phyloP scores from a whole-genome alignment of 2,329 filamentous ascomycete species.

The Fusarium sp. region DNA sequence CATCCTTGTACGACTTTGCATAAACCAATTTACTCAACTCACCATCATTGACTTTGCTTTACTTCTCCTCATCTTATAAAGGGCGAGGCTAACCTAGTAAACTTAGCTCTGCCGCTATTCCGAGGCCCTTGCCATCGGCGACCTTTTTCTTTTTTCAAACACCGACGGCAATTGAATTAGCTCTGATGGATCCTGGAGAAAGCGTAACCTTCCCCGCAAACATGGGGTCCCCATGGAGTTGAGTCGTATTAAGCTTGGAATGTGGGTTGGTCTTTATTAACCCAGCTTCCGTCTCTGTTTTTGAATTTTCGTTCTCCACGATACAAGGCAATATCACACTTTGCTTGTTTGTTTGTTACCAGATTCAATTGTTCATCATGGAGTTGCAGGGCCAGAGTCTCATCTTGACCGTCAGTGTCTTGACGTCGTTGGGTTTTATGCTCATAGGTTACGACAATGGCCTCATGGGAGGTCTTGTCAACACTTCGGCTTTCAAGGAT shows the following conservation, averaged over 20 bases:
- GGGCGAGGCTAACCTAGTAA: not conserved
- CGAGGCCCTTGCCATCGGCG: conserved; percentile 3
- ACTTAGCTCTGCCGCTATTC: conserved; percentile 11
- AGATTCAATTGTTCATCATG: not conserved
- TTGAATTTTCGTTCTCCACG: not conserved
- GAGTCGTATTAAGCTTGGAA: not conserved
- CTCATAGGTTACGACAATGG: conserved; percentile 63
- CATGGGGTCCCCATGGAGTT: conserved; percentile 27
- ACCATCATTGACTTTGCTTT: not conserved
- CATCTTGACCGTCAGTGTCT: conserved; percentile 56
- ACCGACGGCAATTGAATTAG: conserved; percentile 26
- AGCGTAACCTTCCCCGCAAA: conserved; percentile 15
- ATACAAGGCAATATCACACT: not conserved
- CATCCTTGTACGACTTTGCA: not conserved
- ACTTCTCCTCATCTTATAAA: conserved; percentile 12
- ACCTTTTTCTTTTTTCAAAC: conserved; percentile 3
- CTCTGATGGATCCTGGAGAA: conserved; percentile 8
- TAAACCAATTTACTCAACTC: not conserved
- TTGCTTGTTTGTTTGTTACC: not conserved
- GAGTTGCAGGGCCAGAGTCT: conserved; percentile 53
- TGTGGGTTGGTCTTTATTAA: conserved; percentile 27
- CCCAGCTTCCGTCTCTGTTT: not conserved
- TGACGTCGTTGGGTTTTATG: conserved; percentile 62
- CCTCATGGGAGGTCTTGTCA: conserved; percentile 58
- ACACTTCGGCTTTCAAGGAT: conserved; percentile 54